Evolutionary conservation across 2,329 filamentous ascomycete genomes (phyloP), one percentile per base, ranked within the genome.

Genomic region (Zasmidium angulare): DNA sequence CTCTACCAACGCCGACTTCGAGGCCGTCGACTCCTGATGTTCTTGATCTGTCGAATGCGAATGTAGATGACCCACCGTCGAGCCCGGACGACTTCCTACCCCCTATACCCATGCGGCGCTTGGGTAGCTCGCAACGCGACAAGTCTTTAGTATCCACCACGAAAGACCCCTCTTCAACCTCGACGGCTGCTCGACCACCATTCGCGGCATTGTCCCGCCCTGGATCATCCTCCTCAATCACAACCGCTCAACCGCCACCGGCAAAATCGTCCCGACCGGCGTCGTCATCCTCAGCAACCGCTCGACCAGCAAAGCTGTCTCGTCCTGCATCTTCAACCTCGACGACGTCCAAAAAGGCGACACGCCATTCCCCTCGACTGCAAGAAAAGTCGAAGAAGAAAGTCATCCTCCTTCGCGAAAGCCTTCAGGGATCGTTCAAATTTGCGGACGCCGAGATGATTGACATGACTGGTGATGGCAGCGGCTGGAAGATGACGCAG

Each of bases 351-450:
- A n/a, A n/a, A n/a, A 49, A 53, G 17, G 51, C 40, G 9, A 43
- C 58, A n/a, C 63, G 60, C 29, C 60, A 58, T 12, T 55, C 53
- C 10, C 55, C 58, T 19, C 59, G 54, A 2, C 56, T 53, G 29
- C 17, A 59, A 29, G 36, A 51, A 36, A 47, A 24, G 12, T 1
- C 20, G 2, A 55, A 47, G 11, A 36, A 26, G 3, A 53, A 56
- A 31, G 56, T 50, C 19, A 66, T 75, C 50, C 60, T 70, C 9
- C 65, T 73, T 2, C 69, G 72, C 6, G 66, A 69, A 17, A 69
- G 66, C 43, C 62, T 76, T 1, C 66, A 69, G 7, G 74, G 74
- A 9, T 61, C 67, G 0, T 76, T 71, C 71, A 73, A 71, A 43
- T 66, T 71, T 29, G 64, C 70, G 3, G 70, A 69, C 23, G 59